These are phyloP conservation scores for Penicillium sp. DNA, from an alignment of 2,329 filamentous ascomycete genomes.

Conservation along the genomic window DNA sequence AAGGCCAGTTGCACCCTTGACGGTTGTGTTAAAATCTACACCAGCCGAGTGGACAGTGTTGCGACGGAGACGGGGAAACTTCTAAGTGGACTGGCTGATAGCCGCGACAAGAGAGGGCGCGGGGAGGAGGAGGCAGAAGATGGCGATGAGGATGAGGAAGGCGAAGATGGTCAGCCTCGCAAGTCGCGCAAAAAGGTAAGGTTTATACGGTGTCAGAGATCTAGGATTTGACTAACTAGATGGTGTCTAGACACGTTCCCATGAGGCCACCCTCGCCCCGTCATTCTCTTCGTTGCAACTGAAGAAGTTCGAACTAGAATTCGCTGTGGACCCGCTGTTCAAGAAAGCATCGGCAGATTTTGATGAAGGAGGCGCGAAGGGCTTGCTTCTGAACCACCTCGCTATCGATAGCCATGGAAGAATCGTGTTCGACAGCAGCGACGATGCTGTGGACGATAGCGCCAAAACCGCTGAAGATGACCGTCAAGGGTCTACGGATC, in stretches of 20 bases:
- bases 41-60: constrained; percentile 95
- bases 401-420: constrained; percentile 88
- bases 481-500: constrained; percentile 44
- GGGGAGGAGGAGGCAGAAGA: constrained; percentile 61
- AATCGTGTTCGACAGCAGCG: constrained; percentile 97
- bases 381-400: constrained; percentile 90
- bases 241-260: constrained; percentile 60
- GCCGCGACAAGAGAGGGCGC: constrained; percentile 65
- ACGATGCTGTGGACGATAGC: constrained; percentile 65
- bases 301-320: constrained; percentile 97
- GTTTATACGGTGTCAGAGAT: neutral
- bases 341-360: constrained; percentile 99
- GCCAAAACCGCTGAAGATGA: constrained; percentile 39
- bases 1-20: constrained; percentile 97
- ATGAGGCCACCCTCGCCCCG: constrained; percentile 87
- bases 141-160: constrained; percentile 63
- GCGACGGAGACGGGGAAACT: constrained; percentile 96
- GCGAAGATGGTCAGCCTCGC: constrained; percentile 47
- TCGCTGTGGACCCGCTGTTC: constrained; percentile 95
- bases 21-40: constrained; percentile 99
- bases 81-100: constrained; percentile 84
- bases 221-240: constrained; percentile 21
- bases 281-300: constrained; percentile 85
- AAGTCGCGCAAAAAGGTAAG: constrained; percentile 69
- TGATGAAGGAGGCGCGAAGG: constrained; percentile 95